phyloP scores from a whole-genome alignment of 768 basidiomycete species.

The Lentinula lateritia region DNA sequence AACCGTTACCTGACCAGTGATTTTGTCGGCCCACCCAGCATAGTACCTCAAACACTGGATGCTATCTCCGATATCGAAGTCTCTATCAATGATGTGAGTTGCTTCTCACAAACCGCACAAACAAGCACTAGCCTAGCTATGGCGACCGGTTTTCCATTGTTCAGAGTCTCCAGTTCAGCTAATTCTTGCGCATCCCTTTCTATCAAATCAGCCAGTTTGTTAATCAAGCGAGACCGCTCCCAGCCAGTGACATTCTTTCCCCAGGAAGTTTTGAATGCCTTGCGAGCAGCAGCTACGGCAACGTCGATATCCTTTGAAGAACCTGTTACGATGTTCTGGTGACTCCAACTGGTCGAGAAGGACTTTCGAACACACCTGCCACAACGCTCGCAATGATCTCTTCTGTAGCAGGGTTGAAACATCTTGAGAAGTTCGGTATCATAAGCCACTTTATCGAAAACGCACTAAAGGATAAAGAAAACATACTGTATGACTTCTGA shows the following conservation, averaged over 20 bases:
- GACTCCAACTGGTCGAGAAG: not conserved
- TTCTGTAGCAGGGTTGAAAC: conserved; percentile 82
- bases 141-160: conserved; percentile 88
- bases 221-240: conserved; percentile 74
- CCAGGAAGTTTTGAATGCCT: conserved; percentile 83
- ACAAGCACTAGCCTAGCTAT: conserved; percentile 27
- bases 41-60: conserved; percentile 83
- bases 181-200: conserved; percentile 79
- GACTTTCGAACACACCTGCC: conserved; percentile 35
- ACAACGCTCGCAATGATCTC: conserved; percentile 63
- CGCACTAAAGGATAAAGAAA: not conserved
- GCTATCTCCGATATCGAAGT: conserved; percentile 76
- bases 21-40: conserved; percentile 95
- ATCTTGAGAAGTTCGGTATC: conserved; percentile 31
- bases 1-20: conserved; percentile 65
- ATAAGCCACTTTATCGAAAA: conserved; percentile 4
- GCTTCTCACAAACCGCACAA: not conserved
- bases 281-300: conserved; percentile 78
- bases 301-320: conserved; percentile 75
- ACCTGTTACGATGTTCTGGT: conserved; percentile 27
- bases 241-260: conserved; percentile 84
- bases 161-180: conserved; percentile 78
- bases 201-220: conserved; percentile 86
- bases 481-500: conserved; percentile 59
- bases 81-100: conserved; percentile 34